phyloP scores from a whole-genome alignment of 1,139 yeast species.

The Candida albicans region DNA sequence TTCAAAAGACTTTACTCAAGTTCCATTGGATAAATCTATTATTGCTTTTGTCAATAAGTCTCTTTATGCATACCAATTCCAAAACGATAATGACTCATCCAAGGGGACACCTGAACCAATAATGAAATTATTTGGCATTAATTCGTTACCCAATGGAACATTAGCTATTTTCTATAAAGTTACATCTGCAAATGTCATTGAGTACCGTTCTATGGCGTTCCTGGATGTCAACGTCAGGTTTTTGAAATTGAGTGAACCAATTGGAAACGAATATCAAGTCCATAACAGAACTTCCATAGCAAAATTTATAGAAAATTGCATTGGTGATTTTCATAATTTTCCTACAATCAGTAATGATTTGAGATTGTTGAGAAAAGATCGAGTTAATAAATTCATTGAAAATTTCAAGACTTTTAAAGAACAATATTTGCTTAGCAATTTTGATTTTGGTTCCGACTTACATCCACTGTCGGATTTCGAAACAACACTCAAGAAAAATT shows the following conservation, averaged over 20 bases:
- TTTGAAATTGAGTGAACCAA: conserved; percentile 12
- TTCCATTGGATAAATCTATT: conserved; percentile 15
- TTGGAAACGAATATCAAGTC: neutral
- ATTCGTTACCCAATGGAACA: conserved; percentile 22
- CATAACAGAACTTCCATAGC: conserved; percentile 13
- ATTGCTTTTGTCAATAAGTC: conserved; percentile 21
- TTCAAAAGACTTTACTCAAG: conserved; percentile 10
- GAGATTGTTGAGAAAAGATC: conserved; percentile 13
- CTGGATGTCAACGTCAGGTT: conserved; percentile 27
- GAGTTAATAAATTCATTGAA: conserved; percentile 19
- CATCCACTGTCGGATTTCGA: conserved; percentile 1
- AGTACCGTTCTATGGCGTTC: conserved; percentile 31
- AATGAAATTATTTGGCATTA: conserved; percentile 27
- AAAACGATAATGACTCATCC: conserved; percentile 18
- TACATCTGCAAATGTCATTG: conserved; percentile 29
- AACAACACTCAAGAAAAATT: conserved; percentile 18
- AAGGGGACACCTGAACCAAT: conserved; percentile 25
- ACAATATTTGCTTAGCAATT: conserved; percentile 12
- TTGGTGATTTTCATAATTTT: conserved; percentile 16
- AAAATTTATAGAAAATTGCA: conserved; percentile 15
- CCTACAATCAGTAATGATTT: conserved; percentile 23
- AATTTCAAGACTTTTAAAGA: conserved; percentile 21
- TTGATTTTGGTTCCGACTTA: conserved; percentile 4
- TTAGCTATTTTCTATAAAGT: conserved; percentile 28
- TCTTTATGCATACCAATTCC: conserved; percentile 30